Base-by-base conservation (phyloP, 2,329 filamentous ascomycete species). In the Calonectria fujianensis region DNA sequence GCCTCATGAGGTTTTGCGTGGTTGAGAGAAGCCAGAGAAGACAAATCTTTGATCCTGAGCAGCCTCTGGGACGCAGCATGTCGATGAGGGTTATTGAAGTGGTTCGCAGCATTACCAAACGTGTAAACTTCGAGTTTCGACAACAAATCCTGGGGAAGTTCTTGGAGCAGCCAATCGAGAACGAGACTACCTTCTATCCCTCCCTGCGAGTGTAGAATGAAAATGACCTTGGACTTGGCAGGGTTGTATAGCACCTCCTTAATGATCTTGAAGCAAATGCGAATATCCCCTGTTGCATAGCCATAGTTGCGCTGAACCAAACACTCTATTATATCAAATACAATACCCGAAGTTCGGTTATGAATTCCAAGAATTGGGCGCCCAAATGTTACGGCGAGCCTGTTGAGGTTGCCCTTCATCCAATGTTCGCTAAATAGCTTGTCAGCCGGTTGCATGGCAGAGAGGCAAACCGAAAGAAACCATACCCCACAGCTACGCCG, bases 261-360 rank as follows among this genome's bases (percentile, higher is more conserved):
- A 75, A 96, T 85, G 29, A 90, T 85, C 72, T 87, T 86, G 77
- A 91, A 93, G 82, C 93, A 93, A 13, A 89, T 85, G 1, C 92
- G 89, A 11, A 94, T 89, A 81, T 96, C 94, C 16, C 85, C 83
- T 0, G 94, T 96, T 1, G 93, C 92, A 80, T 95, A 96, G 72
- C 88, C 88, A 78, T 96, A 92, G 82, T 93, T 93, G 51, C 95
- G 91, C 83, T 97, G 94, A 75, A 96, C 87, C 14, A 97, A 86
- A 78, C 94, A 96, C 84, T 97, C 93, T 32, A 96, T 83, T 1
- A 96, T 87, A 79, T 97, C 95, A 76, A 96, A 95, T 20, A 96
- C 82, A 63, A 96, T 90, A 2, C 95, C 95, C 1, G 87, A 91
- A 76, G 94, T 96, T 74, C 89, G 90, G 82, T 96, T 96, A 80